phyloP scores from a whole-genome alignment of 192 early-diverging fungal species.

The Coemansia sp. region DNA sequence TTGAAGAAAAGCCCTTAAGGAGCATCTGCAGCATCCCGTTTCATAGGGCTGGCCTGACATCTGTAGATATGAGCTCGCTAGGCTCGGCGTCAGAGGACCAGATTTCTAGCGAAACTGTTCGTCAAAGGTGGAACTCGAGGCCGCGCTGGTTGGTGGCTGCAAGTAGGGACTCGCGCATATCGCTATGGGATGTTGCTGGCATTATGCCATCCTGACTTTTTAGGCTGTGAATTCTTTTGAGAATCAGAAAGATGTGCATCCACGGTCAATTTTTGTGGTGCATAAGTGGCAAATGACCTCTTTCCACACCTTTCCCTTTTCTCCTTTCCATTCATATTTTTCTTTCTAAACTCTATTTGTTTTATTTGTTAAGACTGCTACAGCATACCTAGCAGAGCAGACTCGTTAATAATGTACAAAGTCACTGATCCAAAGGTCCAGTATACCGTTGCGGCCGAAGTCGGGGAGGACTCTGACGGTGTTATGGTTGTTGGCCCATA shows the following conservation, averaged over 20 bases:
- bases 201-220: neutral
- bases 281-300: neutral
- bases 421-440: conserved; percentile 39
- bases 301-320: conserved; percentile 3
- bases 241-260: no score
- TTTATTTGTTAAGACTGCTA: neutral
- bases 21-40: conserved; percentile 13
- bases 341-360: neutral
- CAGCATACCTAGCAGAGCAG: neutral
- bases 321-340: conserved; percentile 5
- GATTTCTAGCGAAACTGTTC: conserved; percentile 20
- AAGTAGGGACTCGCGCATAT: conserved; percentile 42
- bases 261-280: no score
- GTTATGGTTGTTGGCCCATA: conserved; percentile 82
- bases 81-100: conserved; percentile 8
- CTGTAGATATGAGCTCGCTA: conserved; percentile 30
- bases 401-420: conserved; percentile 35
- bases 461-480: conserved; percentile 70
- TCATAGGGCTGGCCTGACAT: conserved; percentile 41
- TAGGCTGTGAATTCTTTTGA: neutral
- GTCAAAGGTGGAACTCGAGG: conserved; percentile 36
- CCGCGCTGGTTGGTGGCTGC: conserved; percentile 45
- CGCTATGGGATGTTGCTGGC: conserved; percentile 27
- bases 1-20: conserved; percentile 6
- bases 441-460: conserved; percentile 59